phyloP scores from a whole-genome alignment of 1,284 basidiomycete species.

The Cystobasidium pallidum region DNA sequence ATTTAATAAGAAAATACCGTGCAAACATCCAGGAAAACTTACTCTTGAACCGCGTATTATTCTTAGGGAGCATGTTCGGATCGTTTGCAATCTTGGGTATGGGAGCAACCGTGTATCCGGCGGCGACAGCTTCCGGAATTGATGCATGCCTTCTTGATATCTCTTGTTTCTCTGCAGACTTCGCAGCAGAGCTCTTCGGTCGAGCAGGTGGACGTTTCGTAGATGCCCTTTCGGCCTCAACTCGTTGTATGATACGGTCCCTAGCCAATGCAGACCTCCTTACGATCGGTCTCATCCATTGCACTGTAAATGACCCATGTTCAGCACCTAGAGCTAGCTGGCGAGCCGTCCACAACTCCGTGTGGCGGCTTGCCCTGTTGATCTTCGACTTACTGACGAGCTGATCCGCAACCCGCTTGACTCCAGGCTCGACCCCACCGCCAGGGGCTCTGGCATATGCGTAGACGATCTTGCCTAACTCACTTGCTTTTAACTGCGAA shows the following conservation, averaged over 20 bases:
- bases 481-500: conserved; percentile 85
- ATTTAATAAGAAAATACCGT: not conserved
- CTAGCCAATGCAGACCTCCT: conserved; percentile 84
- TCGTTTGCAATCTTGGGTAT: conserved; percentile 6
- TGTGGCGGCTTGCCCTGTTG: too few relatives aligned
- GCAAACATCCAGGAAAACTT: not conserved
- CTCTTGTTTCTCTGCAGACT: conserved; percentile 22
- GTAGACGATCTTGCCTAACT: conserved; percentile 85
- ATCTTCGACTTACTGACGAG: conserved; percentile 74
- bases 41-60: conserved; percentile 26
- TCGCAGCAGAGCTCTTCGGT: not conserved
- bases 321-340: conserved; percentile 18
- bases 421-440: conserved; percentile 80
- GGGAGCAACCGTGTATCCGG: conserved; percentile 38
- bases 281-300: conserved; percentile 85
- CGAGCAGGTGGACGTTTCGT: conserved; percentile 4
- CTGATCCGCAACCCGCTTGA: conserved; percentile 77
- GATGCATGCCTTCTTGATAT: conserved; percentile 38
- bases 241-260: conserved; percentile 60
- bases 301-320: conserved; percentile 7
- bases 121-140: conserved; percentile 42
- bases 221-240: conserved; percentile 12
- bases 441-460: conserved; percentile 84
- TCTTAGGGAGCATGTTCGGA: conserved; percentile 2
- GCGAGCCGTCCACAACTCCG: too few relatives aligned